Base-by-base conservation (phyloP, 805 yeast species). In the Candida ovalis region DNA sequence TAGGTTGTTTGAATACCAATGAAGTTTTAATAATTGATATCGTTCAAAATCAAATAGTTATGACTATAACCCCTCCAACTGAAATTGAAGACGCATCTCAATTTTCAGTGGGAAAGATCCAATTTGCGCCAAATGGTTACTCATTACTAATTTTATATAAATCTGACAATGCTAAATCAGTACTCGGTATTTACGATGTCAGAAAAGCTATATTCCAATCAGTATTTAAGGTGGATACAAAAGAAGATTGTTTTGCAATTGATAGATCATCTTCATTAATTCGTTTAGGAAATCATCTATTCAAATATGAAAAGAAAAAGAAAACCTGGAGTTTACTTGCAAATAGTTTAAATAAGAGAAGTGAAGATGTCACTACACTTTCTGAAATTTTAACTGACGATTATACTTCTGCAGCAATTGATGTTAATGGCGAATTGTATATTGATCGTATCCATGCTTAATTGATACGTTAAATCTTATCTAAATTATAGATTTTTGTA, bases 51-150 rank as follows among this genome's bases (percentile, higher is more conserved):
- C 56, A 57, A 10, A 46, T 62, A 18, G 74, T 68, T 9, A 60
- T 78, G 3, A 62, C 66, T 3, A 53, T 76, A 22, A 27, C 13
- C 9, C 43, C 42, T 4, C 47, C 59, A 8, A 15, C 40, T 19
- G 50, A 47, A 4, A 42, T 23, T 2, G 13, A 19, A 17, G 28
- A 12, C 4, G 13, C 44, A 3, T 7, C 28, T 8, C 6, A 18
- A 27, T 43, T 18, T 7, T 13, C 6, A 13, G 43, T 77, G 9
- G 52, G 62, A 5, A 61, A 66, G n/a, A 47, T 82, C 12, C 57
- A 61, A 38, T 83, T 82, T 64, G 85, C 84, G 2, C 67, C 71
- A 25, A 85, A 85, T 58, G 92, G 92, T 1, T 82, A 80, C 61
- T 81, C 84, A 77, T 59, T 85, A 18, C 32, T 62, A 15, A 49